Evolutionary conservation across 1,284 basidiomycete species (phyloP).

Genomic region (Rhizopogon parksii): DNA sequence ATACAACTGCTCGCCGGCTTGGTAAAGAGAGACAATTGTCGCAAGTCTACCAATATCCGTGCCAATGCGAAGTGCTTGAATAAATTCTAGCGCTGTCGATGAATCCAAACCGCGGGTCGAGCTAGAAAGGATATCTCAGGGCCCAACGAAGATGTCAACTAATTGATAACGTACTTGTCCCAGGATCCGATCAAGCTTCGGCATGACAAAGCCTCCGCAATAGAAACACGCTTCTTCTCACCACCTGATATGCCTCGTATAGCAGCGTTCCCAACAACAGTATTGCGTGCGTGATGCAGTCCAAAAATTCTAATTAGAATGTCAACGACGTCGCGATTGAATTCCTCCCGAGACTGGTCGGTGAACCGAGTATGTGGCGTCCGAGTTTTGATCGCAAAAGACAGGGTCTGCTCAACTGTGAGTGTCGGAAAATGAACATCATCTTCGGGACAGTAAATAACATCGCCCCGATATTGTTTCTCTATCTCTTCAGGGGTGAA

Average conservation of each 20-base stretch:
- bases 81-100: slow-evolving; percentile 62
- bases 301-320: slow-evolving; percentile 66
- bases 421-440: slow-evolving; percentile 74
- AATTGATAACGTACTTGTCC: slow-evolving; percentile 40
- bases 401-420: slow-evolving; percentile 62
- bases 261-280: slow-evolving; percentile 67
- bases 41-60: slow-evolving; percentile 49
- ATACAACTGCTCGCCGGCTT: slow-evolving; percentile 51
- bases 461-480: slow-evolving; percentile 58
- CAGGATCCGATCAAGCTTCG: slow-evolving; percentile 41
- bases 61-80: slow-evolving; percentile 51
- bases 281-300: slow-evolving; percentile 53
- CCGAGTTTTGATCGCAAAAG: slow-evolving; percentile 37
- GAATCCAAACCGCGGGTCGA: slow-evolving; percentile 70
- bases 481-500: slow-evolving; percentile 47
- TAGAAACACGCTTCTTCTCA: slow-evolving; percentile 68
- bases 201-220: slow-evolving; percentile 43
- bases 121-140: slow-evolving; percentile 21
- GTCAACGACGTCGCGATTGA: slow-evolving; percentile 20
- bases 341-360: neutral
- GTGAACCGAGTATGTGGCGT: neutral
- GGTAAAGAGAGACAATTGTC: slow-evolving; percentile 66
- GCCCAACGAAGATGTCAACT: no score
- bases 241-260: slow-evolving; percentile 78
- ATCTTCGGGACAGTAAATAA: slow-evolving; percentile 63